Evolutionary conservation across 495 filamentous ascomycete species (phyloP), one percentile per base, ranked within the genome.

Genomic region (Cercophora sp.): DNA sequence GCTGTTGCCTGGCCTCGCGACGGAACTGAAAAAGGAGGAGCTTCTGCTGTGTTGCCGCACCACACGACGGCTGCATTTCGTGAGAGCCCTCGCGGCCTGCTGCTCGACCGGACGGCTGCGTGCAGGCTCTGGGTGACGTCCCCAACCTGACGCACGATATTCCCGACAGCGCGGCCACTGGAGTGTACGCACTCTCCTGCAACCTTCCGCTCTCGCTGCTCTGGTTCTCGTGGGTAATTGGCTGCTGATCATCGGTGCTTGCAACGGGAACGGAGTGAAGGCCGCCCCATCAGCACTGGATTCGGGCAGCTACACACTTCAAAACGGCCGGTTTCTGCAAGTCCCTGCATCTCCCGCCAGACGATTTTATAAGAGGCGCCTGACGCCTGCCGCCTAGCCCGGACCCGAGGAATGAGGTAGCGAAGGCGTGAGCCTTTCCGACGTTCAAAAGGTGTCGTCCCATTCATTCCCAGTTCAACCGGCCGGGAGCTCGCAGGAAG

Each of bases 101-200:
- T 39, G 48, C 51, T 57, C 39, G 50, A 62, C 59, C 29, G 32
- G 31, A 49, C 60, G 57, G 63, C 50, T 53, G 41, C 52, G 42
- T 43, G 57, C 60, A 65, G 51, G 26, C 46, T 37, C 34, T 64
- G 48, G 35, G 56, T 54, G 48, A 60, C 59, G 51, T 50, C 42
- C 55, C 58, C 40, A 48, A 36, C 43, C 56, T 55, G 60, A 63
- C 57, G 61, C 55, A 57, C 60, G 31, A 56, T 48, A 48, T 62
- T 64, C 56, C 60, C 61, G 58, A 66, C 63, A 48, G 50, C 56
- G 40, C 56, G 63, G 63, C 61, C 54, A 48, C 58, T 59, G 48
- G 50, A 52, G 43, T 56, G 31, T 31, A 51, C 51, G 27, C 42
- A 37, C 27, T 29, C 9, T 26, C 23, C 54, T 55, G 54, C 55